These are phyloP conservation scores for Speleostelium caveatum DNA, from an alignment of 78 protist species.

Conservation along the genomic window DNA sequence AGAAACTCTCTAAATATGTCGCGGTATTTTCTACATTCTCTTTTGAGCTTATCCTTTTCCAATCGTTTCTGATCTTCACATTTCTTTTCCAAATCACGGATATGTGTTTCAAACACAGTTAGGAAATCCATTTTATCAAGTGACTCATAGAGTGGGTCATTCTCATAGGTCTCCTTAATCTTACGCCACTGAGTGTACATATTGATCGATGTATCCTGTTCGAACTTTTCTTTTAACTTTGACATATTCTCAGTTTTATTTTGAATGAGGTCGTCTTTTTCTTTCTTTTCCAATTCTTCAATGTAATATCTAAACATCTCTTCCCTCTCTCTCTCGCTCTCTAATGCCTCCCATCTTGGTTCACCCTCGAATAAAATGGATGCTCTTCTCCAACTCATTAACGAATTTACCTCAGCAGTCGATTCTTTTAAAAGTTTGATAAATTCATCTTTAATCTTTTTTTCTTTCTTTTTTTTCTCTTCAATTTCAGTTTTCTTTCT, in stretches of 20 bases:
- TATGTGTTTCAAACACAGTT: conserved; percentile 13
- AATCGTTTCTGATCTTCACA: conserved; percentile 30
- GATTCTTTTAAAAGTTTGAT: conserved; percentile 40
- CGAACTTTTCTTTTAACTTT: conserved; percentile 17
- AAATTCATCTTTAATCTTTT: conserved; percentile 33
- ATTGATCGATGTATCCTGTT: conserved; percentile 6
- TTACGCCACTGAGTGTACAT: conserved; percentile 52
- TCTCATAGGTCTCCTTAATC: conserved; percentile 39
- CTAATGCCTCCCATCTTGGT: conserved; percentile 58
- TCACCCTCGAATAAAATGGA: conserved; percentile 45
- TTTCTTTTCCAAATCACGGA: conserved; percentile 41
- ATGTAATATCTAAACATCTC: conserved; percentile 5
- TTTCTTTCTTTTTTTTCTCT: conserved; percentile 44
- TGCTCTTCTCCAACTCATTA: conserved; percentile 66
- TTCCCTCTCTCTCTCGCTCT: conserved; percentile 45
- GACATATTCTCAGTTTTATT: conserved; percentile 11
- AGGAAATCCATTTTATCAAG: conserved; percentile 53
- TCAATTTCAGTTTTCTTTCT: conserved; percentile 44
- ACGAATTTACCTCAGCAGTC: conserved; percentile 21
- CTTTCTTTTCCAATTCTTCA: conserved; percentile 6
- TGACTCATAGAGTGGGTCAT: neutral
- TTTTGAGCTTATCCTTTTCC: conserved; percentile 29
- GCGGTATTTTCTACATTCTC: conserved; percentile 38
- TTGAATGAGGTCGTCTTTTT: conserved; percentile 11
- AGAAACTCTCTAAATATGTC: conserved; percentile 49